A percentile compares a stretch with the other conserved stretches of the same genome.
These are phyloP conservation scores for Thalassiosira delicatula DNA, from an alignment of 352 stramenopile species.

Conservation along the genomic window DNA sequence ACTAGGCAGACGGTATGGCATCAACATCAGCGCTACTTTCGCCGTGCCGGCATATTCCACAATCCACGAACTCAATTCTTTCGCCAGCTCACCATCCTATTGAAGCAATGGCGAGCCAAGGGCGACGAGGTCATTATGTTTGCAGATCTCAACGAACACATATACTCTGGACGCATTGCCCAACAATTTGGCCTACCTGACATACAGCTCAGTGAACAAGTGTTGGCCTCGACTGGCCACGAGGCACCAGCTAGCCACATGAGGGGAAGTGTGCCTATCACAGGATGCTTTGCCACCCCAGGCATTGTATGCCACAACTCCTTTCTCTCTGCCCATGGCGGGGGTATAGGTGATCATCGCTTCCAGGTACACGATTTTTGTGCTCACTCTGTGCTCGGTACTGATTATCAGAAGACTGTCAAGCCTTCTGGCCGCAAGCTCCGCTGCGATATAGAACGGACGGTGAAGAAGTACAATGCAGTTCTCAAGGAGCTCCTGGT, in stretches of 20 bases:
- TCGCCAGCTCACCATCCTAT: background rate
- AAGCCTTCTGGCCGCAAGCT: background rate
- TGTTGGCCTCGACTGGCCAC: background rate
- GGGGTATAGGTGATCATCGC: background rate
- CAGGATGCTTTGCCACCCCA: background rate
- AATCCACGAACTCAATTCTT: background rate
- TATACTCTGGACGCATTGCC: constrained; percentile 2
- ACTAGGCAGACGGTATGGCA: background rate
- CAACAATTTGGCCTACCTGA: background rate
- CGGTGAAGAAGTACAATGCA: background rate
- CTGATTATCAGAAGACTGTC: background rate
- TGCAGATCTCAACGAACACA: constrained; percentile 15
- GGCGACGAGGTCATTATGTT: background rate
- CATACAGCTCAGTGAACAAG: background rate
- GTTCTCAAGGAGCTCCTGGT: background rate
- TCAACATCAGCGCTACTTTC: background rate
- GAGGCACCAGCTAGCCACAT: background rate
- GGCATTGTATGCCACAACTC: background rate
- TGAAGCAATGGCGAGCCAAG: background rate
- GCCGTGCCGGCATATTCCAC: background rate
- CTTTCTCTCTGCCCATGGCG: background rate
- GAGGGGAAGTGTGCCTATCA: background rate
- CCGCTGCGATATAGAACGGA: background rate
- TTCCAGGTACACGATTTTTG: background rate
- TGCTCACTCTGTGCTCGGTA: background rate